Conservation (phyloP, 2,329 filamentous ascomycete genomes). For the Paracoccidioides lutzii region DNA sequence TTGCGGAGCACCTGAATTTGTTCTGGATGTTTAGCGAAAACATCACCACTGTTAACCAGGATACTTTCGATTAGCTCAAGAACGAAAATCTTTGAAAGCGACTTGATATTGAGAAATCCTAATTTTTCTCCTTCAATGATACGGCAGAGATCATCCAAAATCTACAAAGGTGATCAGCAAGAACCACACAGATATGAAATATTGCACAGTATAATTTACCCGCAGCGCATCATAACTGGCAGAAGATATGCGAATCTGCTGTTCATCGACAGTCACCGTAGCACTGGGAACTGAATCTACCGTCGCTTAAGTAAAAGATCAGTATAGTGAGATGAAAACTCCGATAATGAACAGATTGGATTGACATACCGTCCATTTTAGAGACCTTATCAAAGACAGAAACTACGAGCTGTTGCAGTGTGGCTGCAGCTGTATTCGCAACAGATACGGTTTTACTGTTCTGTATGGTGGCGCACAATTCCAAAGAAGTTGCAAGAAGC, state of each 20-base stretch:
- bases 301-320: background rate
- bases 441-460: conserved; percentile 86
- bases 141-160: conserved; percentile 82
- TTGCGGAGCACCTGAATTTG: conserved; percentile 65
- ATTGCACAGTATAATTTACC: conserved; percentile 30
- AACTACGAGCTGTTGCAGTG: conserved; percentile 83
- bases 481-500: conserved; percentile 66
- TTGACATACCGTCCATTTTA: conserved; percentile 57
- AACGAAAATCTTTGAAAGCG: conserved; percentile 68
- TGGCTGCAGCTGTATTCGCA: conserved; percentile 92
- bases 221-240: conserved; percentile 77
- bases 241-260: conserved; percentile 52
- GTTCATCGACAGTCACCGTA: conserved; percentile 41
- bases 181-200: conserved; percentile 1
- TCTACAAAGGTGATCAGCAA: conserved; percentile 30
- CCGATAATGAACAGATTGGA: background rate
- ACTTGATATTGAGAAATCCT: conserved; percentile 66
- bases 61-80: conserved; percentile 87
- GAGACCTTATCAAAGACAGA: conserved; percentile 87
- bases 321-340: background rate
- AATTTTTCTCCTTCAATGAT: conserved; percentile 74
- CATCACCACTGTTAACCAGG: conserved; percentile 67
- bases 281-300: background rate
- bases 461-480: conserved; percentile 85
- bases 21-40: conserved; percentile 68